These are phyloP conservation scores for Hirschioporus abietinus DNA, from an alignment of 768 basidiomycete genomes.

Conservation along the genomic window DNA sequence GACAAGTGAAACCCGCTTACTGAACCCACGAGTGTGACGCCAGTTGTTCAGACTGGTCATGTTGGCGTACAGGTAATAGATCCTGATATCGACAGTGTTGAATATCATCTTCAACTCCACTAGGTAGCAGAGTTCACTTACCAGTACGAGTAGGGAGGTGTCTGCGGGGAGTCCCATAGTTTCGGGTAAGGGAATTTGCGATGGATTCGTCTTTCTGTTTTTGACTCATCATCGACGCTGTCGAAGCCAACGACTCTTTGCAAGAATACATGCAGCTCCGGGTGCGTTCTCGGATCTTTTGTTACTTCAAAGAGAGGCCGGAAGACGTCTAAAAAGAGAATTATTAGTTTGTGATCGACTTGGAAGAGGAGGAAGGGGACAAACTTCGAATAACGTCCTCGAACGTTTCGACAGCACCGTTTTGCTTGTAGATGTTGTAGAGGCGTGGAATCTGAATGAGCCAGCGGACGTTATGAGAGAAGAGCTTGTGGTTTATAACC, in stretches of 20 bases:
- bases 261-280: conserved; percentile 91
- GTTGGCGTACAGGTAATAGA: conserved; percentile 98
- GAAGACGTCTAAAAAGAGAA: conserved; percentile 68
- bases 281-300: conserved; percentile 81
- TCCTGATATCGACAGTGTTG: conserved; percentile 40
- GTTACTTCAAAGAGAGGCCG: conserved; percentile 94
- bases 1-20: conserved; percentile 40
- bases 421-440: conserved; percentile 93
- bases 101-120: conserved; percentile 3
- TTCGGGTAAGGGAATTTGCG: conserved; percentile 91
- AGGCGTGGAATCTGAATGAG: conserved; percentile 92
- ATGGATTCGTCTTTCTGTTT: conserved; percentile 84
- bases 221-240: conserved; percentile 98
- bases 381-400: conserved; percentile 87
- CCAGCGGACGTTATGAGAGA: conserved; percentile 97
- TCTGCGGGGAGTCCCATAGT: conserved; percentile 84
- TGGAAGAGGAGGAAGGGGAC: conserved; percentile 24
- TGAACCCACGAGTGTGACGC: conserved; percentile 84
- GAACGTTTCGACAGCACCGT: conserved; percentile 77
- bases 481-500: conserved; percentile 90
- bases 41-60: conserved; percentile 94
- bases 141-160: conserved; percentile 97
- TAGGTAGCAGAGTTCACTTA: conserved; percentile 26
- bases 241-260: conserved; percentile 96
- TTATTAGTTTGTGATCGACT: not conserved